A percentile compares a stretch with the other conserved stretches of the same genome.
Evolutionary conservation across 495 filamentous ascomycete genomes (phyloP).

Genomic region (Aspergillus affinis): DNA sequence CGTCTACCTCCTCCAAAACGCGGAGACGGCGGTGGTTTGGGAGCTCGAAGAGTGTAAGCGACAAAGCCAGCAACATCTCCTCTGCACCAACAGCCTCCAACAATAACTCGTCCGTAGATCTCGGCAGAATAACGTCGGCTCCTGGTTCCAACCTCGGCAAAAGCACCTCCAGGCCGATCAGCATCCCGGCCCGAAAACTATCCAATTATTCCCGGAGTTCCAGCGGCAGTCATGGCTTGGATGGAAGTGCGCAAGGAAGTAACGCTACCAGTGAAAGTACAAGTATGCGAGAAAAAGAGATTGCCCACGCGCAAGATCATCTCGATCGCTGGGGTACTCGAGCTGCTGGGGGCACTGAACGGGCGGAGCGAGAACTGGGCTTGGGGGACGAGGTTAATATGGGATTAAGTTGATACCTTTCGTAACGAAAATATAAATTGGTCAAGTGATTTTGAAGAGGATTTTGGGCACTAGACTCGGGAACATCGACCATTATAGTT

Average conservation of each 20-base stretch:
- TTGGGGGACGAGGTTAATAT: constrained; percentile 54
- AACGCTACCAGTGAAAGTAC: constrained; percentile 43
- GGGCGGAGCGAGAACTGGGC: constrained; percentile 47
- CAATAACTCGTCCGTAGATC: constrained; percentile 26
- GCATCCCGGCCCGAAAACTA: constrained; percentile 29
- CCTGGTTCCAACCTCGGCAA: constrained; percentile 22
- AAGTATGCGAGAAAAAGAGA: constrained; percentile 46
- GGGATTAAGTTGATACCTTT: constrained; percentile 46
- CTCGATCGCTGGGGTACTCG: constrained; percentile 43
- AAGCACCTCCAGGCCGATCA: constrained; percentile 35
- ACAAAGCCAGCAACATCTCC: constrained; percentile 27
- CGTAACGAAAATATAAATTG: not conserved
- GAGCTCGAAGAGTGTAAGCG: constrained; percentile 37
- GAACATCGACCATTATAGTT: not conserved
- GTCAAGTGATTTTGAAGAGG: not conserved
- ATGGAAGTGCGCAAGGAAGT: constrained; percentile 33
- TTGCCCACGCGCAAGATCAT: constrained; percentile 50
- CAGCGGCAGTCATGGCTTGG: constrained; percentile 31
- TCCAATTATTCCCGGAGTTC: constrained; percentile 22
- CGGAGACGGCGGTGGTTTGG: constrained; percentile 47
- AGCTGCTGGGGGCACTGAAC: constrained; percentile 41
- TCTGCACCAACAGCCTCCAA: constrained; percentile 22
- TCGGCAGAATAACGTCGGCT: constrained; percentile 24
- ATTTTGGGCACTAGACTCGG: not conserved
- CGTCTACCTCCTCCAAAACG: constrained; percentile 34